A percentile compares a stretch with the other conserved stretches of the same genome.
Evolutionary conservation across 805 yeast species (phyloP).

Genomic region (Cyberlindnera subsufficiens): DNA sequence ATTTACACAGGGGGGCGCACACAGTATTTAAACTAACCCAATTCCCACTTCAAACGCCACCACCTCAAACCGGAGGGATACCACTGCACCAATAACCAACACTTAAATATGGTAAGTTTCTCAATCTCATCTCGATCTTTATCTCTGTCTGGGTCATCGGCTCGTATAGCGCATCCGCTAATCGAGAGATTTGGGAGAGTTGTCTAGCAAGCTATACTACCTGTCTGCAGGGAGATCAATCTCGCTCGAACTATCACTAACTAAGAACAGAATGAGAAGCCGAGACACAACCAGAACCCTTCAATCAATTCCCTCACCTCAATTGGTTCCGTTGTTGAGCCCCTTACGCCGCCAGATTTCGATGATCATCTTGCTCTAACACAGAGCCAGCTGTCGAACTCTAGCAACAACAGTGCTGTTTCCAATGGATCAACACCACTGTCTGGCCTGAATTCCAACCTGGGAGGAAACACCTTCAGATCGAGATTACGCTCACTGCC

Average conservation of each 20-base stretch:
- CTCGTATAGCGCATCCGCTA: no score
- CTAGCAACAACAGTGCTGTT: slow-evolving; percentile 3
- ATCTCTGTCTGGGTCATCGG: no score
- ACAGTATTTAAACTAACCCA: slow-evolving; percentile 10
- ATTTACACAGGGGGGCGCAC: slow-evolving; percentile 2
- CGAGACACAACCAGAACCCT: slow-evolving; percentile 19
- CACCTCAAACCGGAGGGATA: no score
- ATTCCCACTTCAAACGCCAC: slow-evolving; percentile 3
- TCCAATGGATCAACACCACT: slow-evolving; percentile 15
- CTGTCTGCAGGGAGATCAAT: no score
- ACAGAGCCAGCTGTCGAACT: slow-evolving; percentile 16
- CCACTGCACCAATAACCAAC: not conserved
- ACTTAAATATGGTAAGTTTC: slow-evolving; percentile 4
- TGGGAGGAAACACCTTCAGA: slow-evolving; percentile 23
- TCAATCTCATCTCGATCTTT: not conserved
- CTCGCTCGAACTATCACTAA: not conserved
- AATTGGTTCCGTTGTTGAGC: slow-evolving; percentile 40
- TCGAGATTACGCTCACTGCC: slow-evolving; percentile 28
- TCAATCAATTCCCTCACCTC: slow-evolving; percentile 36
- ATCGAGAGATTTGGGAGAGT: no score
- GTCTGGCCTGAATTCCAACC: slow-evolving; percentile 15
- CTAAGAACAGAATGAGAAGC: slow-evolving; percentile 16
- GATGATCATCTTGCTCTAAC: slow-evolving; percentile 17
- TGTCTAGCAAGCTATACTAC: no score
- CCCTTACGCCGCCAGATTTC: slow-evolving; percentile 44